These are phyloP conservation scores for Malassezia japonica DNA, from an alignment of 1,284 basidiomycete genomes.

Conservation along the genomic window DNA sequence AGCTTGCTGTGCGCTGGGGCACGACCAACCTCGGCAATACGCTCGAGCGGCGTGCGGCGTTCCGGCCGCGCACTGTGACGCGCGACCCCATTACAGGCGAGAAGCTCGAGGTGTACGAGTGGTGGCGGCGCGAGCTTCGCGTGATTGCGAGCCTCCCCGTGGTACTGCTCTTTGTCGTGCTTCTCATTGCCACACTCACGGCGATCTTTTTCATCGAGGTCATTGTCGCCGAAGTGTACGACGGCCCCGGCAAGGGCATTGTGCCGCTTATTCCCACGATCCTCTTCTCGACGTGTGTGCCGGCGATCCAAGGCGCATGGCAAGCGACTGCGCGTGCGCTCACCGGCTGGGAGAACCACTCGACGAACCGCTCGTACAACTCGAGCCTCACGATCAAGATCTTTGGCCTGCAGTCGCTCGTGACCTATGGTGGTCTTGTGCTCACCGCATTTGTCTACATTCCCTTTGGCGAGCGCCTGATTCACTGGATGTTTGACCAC, in stretches of 20 bases:
- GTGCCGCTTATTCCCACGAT: conserved; percentile 70
- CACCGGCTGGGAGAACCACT: conserved; percentile 66
- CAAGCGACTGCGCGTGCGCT: conserved; percentile 61
- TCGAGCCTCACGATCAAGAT: conserved; percentile 80
- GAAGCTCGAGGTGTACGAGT: conserved; percentile 42
- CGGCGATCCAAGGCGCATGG: conserved; percentile 71
- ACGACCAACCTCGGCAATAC: conserved; percentile 29
- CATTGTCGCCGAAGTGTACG: conserved; percentile 52
- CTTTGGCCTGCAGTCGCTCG: conserved; percentile 76
- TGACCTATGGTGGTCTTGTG: conserved; percentile 60
- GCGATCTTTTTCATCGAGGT: conserved; percentile 49
- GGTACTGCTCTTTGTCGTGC: conserved; percentile 63
- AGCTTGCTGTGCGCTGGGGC: conserved; percentile 45
- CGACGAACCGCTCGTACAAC: conserved; percentile 65
- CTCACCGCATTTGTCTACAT: conserved; percentile 46
- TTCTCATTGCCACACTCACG: conserved; percentile 55
- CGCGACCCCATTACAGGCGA: conserved; percentile 38
- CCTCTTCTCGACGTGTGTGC: conserved; percentile 71
- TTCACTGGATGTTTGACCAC: conserved; percentile 32
- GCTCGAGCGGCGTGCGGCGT: conserved; percentile 26
- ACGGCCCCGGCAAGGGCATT: conserved; percentile 69
- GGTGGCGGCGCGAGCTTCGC: conserved; percentile 55
- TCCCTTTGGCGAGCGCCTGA: conserved; percentile 43
- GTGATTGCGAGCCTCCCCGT: conserved; percentile 68
- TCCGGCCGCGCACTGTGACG: conserved; percentile 24